Evolutionary conservation across 352 stramenopile genomes (phyloP), one percentile per base, ranked within the genome.

Genomic region (Globisporangium uncinulatum): DNA sequence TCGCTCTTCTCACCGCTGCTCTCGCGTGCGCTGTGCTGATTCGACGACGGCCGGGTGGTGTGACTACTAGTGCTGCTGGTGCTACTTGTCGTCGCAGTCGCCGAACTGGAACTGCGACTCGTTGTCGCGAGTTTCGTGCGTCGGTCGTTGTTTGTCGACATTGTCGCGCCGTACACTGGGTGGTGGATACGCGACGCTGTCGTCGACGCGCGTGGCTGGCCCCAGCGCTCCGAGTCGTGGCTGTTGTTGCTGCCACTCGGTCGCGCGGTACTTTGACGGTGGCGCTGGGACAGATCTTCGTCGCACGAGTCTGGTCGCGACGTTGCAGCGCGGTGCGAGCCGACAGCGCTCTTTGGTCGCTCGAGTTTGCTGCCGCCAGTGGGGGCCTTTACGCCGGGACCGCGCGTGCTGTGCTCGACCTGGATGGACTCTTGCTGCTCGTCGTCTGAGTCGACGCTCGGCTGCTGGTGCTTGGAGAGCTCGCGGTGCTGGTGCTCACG

Each of bases 211-310:
- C 75, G 73, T 19, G 70, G 42, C 41, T 86, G 77, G 4, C 74
- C 76, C 78, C 76, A 86, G 39, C 79, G 80, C 17, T 77, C 74
- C 17, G 68, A 60, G 0, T 78, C 61, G 39, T 71, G 62, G 29
- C 77, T 77, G 51, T 75, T 84, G 63, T 70, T 80, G 36, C n/a
- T 44, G 13, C 39, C 39, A 17, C 39, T 44, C 4, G 57, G 32
- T 13, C 58, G 37, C 1, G 54, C 48, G 29, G 57, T 68, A 19
- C 67, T 76, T 19, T 65, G 71, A 44, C 63, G 55, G 11, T 44
- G 39, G 8, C 39, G 39, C 9, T 59, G 49, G 9, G 32, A 54
- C 1, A 75, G 59, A 36, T 77, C 70, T 37, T 77, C 67, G 14
- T 75, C 69, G 10, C 59, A 66, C 44, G 56, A 64, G 24, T 29